phyloP scores from a whole-genome alignment of 2,329 filamentous ascomycete species.

The Eutypa lata region DNA sequence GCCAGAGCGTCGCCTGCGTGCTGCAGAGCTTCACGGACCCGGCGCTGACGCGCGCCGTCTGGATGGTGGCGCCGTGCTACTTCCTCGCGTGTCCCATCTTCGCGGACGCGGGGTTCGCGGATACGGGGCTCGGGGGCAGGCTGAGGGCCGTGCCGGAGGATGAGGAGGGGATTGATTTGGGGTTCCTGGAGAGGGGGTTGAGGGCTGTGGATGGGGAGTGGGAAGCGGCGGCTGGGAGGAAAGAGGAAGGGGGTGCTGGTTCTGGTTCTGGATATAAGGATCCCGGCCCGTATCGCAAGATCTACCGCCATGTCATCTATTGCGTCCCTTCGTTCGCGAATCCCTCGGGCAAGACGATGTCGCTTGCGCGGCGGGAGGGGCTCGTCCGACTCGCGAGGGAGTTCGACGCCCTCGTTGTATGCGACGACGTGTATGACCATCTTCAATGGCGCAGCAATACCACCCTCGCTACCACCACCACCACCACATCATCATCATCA shows the following conservation, averaged over 20 bases:
- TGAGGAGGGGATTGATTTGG: conserved; percentile 70
- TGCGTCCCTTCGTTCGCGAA: conserved; percentile 86
- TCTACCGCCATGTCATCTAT: conserved; percentile 87
- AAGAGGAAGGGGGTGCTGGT: conserved; percentile 33
- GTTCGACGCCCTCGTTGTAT: conserved; percentile 77
- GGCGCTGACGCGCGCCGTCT: conserved; percentile 68
- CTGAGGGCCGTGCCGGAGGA: conserved; percentile 73
- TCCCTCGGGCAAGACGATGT: conserved; percentile 81
- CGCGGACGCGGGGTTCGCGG: conserved; percentile 70
- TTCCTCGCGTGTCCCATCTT: conserved; percentile 85
- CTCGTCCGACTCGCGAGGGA: conserved; percentile 75
- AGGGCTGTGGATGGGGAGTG: conserved; percentile 4
- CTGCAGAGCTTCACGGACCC: conserved; percentile 81
- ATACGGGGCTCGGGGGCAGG: conserved; percentile 38
- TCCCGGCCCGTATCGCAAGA: conserved; percentile 61
- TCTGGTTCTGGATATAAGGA: conserved; percentile 57
- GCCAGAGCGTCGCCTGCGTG: conserved; percentile 75
- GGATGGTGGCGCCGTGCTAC: conserved; percentile 80
- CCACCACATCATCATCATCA: background rate
- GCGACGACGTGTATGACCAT: conserved; percentile 93
- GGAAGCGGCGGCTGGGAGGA: background rate
- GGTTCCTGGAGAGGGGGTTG: conserved; percentile 13
- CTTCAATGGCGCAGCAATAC: conserved; percentile 65
- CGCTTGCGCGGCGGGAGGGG: conserved; percentile 59
- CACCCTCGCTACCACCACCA: background rate